phyloP scores from a whole-genome alignment of 1,284 basidiomycete genomes.

The Heliocybe sulcata region DNA sequence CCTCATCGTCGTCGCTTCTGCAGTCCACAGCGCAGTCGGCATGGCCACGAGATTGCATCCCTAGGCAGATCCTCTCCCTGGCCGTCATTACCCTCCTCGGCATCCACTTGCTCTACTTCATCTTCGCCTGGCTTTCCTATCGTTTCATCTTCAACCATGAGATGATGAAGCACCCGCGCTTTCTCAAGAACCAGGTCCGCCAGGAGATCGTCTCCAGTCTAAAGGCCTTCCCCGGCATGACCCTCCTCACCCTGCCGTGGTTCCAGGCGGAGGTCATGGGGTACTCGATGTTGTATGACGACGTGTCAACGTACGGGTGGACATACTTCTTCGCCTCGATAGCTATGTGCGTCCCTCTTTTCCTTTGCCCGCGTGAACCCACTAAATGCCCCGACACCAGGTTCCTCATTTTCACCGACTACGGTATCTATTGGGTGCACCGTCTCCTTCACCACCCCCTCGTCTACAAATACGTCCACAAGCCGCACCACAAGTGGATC shows the following conservation, averaged over 20 bases:
- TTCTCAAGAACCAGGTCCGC: slow-evolving; percentile 82
- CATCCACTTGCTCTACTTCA: slow-evolving; percentile 80
- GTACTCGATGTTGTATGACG: slow-evolving; percentile 74
- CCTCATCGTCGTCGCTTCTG: slow-evolving; percentile 25
- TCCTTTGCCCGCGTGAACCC: slow-evolving; percentile 4
- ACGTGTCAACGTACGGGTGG: slow-evolving; percentile 68
- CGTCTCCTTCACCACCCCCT: slow-evolving; percentile 84
- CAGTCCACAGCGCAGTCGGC: slow-evolving; percentile 38
- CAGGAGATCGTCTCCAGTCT: slow-evolving; percentile 80
- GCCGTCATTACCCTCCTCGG: slow-evolving; percentile 72
- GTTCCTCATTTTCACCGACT: slow-evolving; percentile 91
- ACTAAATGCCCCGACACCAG: slow-evolving; percentile 23
- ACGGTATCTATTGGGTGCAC: slow-evolving; percentile 92
- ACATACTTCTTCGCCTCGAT: slow-evolving; percentile 56
- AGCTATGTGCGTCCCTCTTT: slow-evolving; percentile 42
- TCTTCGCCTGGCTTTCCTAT: slow-evolving; percentile 83
- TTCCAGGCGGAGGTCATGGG: slow-evolving; percentile 92
- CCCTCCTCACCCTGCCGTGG: slow-evolving; percentile 84
- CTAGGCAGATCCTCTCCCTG: slow-evolving; percentile 78
- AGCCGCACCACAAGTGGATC: slow-evolving; percentile 98
- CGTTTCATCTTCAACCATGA: slow-evolving; percentile 90
- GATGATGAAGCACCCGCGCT: slow-evolving; percentile 94
- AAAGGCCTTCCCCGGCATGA: slow-evolving; percentile 78
- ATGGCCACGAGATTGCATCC: slow-evolving; percentile 76
- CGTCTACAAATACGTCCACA: slow-evolving; percentile 89